phyloP scores from a whole-genome alignment of 2,329 filamentous ascomycete species.

The Pyrenochaeta sp. region DNA sequence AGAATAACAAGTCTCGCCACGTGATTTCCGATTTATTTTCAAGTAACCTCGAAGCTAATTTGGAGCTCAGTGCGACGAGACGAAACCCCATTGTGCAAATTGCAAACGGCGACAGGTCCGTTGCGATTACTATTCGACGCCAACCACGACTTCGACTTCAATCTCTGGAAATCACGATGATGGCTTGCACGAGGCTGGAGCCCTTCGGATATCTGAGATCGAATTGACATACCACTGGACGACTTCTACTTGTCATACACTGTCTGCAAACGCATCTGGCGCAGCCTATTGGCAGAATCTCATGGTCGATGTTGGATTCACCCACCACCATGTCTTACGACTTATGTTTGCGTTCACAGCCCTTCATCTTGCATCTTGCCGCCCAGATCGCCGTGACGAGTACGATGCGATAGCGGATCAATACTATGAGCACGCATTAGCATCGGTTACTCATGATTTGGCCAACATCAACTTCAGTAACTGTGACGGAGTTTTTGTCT shows the following conservation, averaged over 20 bases:
- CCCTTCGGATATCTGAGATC: conserved; percentile 26
- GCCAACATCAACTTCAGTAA: conserved; percentile 25
- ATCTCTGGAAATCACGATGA: neutral
- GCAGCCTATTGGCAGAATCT: conserved; percentile 22
- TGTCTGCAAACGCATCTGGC: conserved; percentile 24
- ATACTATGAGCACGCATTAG: conserved; percentile 33
- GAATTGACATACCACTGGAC: conserved; percentile 39
- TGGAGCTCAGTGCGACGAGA: conserved; percentile 36
- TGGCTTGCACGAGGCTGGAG: neutral
- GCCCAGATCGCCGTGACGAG: conserved; percentile 22
- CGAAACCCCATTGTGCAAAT: conserved; percentile 34
- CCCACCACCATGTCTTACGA: conserved; percentile 26
- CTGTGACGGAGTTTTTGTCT: conserved; percentile 33
- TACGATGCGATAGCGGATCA: conserved; percentile 28
- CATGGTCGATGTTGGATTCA: conserved; percentile 29
- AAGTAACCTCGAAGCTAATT: neutral
- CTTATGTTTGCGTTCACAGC: conserved; percentile 37
- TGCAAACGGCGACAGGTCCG: conserved; percentile 31
- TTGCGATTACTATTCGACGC: conserved; percentile 33
- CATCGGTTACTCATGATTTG: conserved; percentile 28
- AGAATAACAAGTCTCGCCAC: too few relatives aligned
- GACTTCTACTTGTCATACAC: conserved; percentile 33
- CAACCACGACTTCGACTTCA: neutral
- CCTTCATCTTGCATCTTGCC: conserved; percentile 32
- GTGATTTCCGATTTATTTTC: too few relatives aligned